Evolutionary conservation across 139 green algal species (phyloP).

Genomic region (Chlorella sp.): DNA sequence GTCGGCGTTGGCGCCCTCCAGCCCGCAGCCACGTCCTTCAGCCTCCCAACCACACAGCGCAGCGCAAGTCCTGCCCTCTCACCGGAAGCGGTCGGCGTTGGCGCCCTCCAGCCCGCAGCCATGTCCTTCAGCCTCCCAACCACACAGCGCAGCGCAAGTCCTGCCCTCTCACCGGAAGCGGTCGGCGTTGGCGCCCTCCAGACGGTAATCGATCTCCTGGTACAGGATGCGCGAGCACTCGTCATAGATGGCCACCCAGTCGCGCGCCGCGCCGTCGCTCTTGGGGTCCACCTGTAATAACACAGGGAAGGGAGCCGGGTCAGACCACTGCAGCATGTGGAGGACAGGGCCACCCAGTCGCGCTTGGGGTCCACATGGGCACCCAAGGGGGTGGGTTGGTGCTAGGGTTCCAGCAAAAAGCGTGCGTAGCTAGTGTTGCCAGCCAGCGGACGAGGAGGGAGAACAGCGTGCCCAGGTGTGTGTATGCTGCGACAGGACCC

Average conservation of each 20-base stretch:
- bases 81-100: constrained; percentile 95
- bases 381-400: not conserved
- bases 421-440: too few relatives aligned
- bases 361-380: not conserved
- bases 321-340: too few relatives aligned
- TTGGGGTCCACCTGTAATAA: constrained; percentile 85
- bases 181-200: constrained; percentile 93
- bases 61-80: too few relatives aligned
- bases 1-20: constrained; percentile 89
- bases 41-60: too few relatives aligned
- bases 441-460: too few relatives aligned
- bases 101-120: constrained; percentile 94
- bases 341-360: not conserved
- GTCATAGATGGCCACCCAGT: constrained; percentile 99
- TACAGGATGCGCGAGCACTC: constrained; percentile 96
- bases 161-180: constrained; percentile 68
- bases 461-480: too few relatives aligned
- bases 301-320: too few relatives aligned
- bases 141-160: not conserved
- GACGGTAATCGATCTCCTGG: constrained; percentile 96
- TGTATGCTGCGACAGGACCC: too few relatives aligned
- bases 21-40: too few relatives aligned
- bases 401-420: too few relatives aligned
- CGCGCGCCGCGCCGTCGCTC: constrained; percentile 94
- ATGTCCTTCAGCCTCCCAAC: not conserved